Percentiles rank a stretch among this genome's conserved stretches.
Evolutionary conservation across 768 basidiomycete genomes (phyloP).

Genomic region (Omphalotus guepiniiformis): DNA sequence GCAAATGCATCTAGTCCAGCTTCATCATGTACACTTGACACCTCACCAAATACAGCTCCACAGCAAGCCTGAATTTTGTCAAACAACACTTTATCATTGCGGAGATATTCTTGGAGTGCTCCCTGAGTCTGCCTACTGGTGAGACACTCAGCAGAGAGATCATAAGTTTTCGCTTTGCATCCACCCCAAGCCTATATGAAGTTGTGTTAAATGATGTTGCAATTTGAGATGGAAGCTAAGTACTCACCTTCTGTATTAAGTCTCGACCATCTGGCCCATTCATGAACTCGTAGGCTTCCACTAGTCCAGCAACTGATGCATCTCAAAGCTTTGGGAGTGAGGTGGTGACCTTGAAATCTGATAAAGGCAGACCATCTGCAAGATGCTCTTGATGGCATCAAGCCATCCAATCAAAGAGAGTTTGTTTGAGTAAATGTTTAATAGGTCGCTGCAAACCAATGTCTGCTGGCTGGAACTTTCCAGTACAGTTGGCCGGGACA

Average conservation of each 20-base stretch:
- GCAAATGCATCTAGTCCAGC: not conserved
- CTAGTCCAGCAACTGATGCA: not conserved
- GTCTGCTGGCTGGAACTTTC: slow-evolving; percentile 19
- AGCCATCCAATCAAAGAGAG: not conserved
- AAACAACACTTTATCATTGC: slow-evolving; percentile 2
- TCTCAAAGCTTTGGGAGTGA: not conserved
- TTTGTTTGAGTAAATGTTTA: slow-evolving; percentile 13
- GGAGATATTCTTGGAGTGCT: slow-evolving; percentile 15
- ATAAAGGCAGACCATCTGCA: not conserved
- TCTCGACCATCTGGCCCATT: not conserved
- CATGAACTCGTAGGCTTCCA: not conserved
- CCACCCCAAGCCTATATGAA: slow-evolving; percentile 13
- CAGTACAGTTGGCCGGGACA: slow-evolving; percentile 17
- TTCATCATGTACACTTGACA: not conserved
- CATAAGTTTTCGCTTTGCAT: slow-evolving; percentile 13
- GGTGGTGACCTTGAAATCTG: not conserved
- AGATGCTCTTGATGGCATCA: not conserved
- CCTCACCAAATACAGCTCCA: not conserved
- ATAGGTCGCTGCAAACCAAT: slow-evolving; percentile 17
- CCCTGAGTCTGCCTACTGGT: slow-evolving; percentile 11
- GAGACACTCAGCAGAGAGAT: slow-evolving; percentile 13
- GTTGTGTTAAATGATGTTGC: too few relatives aligned
- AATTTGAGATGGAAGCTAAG: not conserved
- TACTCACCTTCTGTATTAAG: not conserved
- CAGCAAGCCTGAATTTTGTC: slow-evolving; percentile 13